Percentiles rank a stretch among this genome's conserved stretches.
Evolutionary conservation across 2,329 filamentous ascomycete species (phyloP).

Genomic region (Cryphonectria parasitica): DNA sequence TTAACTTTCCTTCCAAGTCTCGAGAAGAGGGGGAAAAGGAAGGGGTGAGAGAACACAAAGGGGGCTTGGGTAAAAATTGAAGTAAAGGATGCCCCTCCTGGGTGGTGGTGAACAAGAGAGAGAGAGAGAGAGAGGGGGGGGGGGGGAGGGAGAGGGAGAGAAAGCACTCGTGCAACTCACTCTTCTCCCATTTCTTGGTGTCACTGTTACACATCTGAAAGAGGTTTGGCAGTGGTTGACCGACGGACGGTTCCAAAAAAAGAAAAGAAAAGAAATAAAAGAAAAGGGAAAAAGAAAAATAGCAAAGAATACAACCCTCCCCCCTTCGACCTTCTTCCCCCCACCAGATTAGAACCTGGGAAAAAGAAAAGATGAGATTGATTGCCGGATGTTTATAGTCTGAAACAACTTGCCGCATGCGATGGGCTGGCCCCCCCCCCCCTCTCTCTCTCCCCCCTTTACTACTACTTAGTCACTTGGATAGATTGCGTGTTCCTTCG

Average conservation of each 20-base stretch:
- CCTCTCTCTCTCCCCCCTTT: neutral
- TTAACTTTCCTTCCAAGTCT: neutral
- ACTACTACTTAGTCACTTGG: neutral
- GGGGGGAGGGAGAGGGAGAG: neutral
- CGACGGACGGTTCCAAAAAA: neutral
- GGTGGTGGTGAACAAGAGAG: neutral
- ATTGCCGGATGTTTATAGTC: conserved; percentile 12
- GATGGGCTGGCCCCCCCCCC: neutral
- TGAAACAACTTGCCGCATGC: conserved; percentile 28
- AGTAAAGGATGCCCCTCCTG: neutral
- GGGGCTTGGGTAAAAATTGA: neutral
- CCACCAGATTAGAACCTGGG: conserved; percentile 3
- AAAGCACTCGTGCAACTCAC: neutral
- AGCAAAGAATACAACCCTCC: neutral
- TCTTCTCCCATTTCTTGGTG: neutral
- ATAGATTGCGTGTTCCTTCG: neutral
- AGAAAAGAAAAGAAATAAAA: neutral
- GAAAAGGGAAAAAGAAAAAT: neutral
- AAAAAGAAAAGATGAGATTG: neutral
- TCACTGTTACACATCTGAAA: conserved; percentile 8
- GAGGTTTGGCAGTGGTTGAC: neutral
- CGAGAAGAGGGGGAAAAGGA: conserved; percentile 8
- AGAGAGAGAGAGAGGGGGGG: neutral
- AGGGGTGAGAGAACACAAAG: conserved; percentile 8
- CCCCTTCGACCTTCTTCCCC: too few species aligned